A percentile compares a stretch with the other conserved stretches of the same genome.
These are phyloP conservation scores for Syncephalastrum monosporum DNA, from an alignment of 371 early-diverging fungal genomes.

Conservation along the genomic window DNA sequence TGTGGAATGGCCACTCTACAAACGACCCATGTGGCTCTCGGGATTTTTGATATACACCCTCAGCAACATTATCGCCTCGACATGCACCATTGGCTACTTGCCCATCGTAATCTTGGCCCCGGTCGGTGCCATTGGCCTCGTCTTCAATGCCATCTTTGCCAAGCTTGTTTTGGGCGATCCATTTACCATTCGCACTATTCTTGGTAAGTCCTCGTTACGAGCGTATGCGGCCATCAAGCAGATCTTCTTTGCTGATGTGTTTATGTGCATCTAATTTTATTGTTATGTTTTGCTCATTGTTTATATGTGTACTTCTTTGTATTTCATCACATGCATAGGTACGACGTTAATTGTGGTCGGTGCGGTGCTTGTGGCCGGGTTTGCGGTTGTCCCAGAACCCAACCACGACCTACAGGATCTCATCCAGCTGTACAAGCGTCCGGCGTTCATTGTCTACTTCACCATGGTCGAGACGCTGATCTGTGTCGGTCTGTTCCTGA, in stretches of 20 bases:
- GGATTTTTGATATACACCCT: constrained; percentile 72
- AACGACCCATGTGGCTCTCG: constrained; percentile 40
- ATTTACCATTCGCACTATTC: constrained; percentile 59
- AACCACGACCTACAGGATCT: constrained; percentile 70
- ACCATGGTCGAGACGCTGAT: constrained; percentile 56
- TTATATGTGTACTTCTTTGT: neutral
- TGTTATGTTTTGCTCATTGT: constrained; percentile 1
- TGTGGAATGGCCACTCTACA: constrained; percentile 40
- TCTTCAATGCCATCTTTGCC: constrained; percentile 82
- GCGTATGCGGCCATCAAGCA: too few relatives aligned
- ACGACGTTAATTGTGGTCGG: constrained; percentile 73
- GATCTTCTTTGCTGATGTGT: too few relatives aligned
- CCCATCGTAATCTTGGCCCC: constrained; percentile 84
- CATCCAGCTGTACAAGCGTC: constrained; percentile 71
- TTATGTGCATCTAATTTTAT: neutral
- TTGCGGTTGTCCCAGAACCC: constrained; percentile 80
- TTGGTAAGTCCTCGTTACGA: constrained; percentile 30
- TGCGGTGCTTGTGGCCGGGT: constrained; percentile 70
- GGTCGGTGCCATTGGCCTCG: constrained; percentile 75
- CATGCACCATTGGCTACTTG: constrained; percentile 75
- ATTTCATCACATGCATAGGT: constrained; percentile 33
- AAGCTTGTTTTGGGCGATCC: constrained; percentile 63
- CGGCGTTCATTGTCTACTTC: constrained; percentile 73
- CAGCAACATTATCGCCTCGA: constrained; percentile 69
- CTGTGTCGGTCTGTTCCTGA: constrained; percentile 47